A percentile compares a stretch with the other conserved stretches of the same genome.
phyloP scores from a whole-genome alignment of 441 rosid genomes.

The Sinapis alba region DNA sequence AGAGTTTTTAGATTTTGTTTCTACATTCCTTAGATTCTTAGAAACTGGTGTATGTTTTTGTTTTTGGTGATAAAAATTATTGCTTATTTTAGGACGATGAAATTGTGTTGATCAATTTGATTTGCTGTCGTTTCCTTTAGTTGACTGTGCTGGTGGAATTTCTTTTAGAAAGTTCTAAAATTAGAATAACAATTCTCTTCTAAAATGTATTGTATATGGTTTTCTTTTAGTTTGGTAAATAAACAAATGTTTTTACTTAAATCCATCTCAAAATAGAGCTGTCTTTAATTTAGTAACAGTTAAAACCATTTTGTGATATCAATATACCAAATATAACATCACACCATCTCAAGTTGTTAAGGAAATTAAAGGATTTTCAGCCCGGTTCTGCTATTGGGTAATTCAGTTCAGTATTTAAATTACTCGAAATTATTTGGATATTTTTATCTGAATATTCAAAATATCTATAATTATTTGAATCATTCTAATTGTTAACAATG shows the following conservation, averaged over 20 bases:
- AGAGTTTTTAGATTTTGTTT: conserved; percentile 35
- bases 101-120: background rate
- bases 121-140: conserved; percentile 21
- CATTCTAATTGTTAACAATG: no score
- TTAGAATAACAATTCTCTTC: conserved; percentile 9
- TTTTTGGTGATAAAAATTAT: background rate
- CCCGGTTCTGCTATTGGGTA: no score
- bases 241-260: background rate
- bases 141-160: background rate
- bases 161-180: background rate
- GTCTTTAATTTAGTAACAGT: background rate
- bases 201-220: conserved; percentile 1
- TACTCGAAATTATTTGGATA: no score
- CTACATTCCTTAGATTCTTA: conserved; percentile 24
- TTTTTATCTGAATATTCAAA: no score
- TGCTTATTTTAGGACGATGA: conserved; percentile 26
- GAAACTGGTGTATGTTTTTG: conserved; percentile 4
- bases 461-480: no score
- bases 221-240: background rate
- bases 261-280: background rate
- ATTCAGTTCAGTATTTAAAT: no score
- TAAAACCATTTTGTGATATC: background rate
- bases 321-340: background rate
- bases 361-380: no score
- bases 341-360: background rate